Base-by-base conservation (phyloP, 2,329 filamentous ascomycete species). In the Cladosporium sp. region DNA sequence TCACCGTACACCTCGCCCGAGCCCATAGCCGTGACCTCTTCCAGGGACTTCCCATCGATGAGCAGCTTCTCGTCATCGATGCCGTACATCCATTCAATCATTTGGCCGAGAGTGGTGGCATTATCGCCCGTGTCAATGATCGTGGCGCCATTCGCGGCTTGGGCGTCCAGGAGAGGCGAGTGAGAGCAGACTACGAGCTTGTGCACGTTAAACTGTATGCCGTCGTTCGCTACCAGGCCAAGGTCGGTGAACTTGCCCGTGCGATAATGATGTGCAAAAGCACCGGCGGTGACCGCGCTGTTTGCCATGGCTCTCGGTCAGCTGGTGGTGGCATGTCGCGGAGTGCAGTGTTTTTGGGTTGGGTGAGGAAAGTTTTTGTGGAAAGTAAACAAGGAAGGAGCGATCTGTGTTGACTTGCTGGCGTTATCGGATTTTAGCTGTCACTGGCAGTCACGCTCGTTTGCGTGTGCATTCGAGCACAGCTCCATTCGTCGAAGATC, bases 11-110 rank as follows among this genome's bases (percentile, higher is more conserved):
- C 58, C 23, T 33, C 28, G 12, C 18, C 10, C 14, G 40, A n/a
- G 2, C 28, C 40, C 40, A 33, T 14, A 1, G 28, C n/a, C 1
- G 8, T 11, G 8, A 61, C 40, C 21, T 61, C 40, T 16, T 50
- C 40, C 8, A 61, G n/a, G 0, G 58, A 23, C 7, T 50, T 50
- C 1, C 28, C 40, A 10, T 50, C 40, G 26, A 50, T 61, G 26
- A 61, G 58, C 18, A 50, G 29, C 16, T 23, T 26, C 28, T 61
- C 12, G 40, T 50, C 33, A 18, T 50, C 40, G 31, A 61, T 61
- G 5, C 58, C 58, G n/a, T 61, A 50, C 58, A 61, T 61, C 58
- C 58, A 61, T n/a, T 61, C 58, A 28, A 50, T 31, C 44, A 50
- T 50, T n/a, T 50, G 58, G 28, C 29, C n/a, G 44, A 61, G 18